Conservation (phyloP, 805 yeast species). For the Candida hispaniensis region DNA sequence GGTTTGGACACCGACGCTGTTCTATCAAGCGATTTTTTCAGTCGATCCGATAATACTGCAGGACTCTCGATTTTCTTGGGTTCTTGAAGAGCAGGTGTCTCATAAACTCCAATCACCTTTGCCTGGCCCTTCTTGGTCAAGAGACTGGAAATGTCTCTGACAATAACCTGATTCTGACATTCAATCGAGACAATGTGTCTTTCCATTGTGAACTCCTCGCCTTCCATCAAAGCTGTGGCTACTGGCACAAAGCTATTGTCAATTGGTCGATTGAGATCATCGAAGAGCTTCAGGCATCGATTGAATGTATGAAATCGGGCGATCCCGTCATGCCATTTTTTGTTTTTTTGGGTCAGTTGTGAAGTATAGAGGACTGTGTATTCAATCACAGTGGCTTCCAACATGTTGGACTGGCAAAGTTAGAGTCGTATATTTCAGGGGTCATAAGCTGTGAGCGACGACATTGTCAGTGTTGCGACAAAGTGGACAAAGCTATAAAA, state of each 20-base stretch:
- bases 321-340: slow-evolving; percentile 32
- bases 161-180: slow-evolving; percentile 11
- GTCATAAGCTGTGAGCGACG: no score
- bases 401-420: no score
- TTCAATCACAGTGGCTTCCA: slow-evolving; percentile 18
- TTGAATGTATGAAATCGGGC: slow-evolving; percentile 23
- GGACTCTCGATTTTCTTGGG: no score
- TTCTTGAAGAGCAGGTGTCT: no score
- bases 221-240: slow-evolving; percentile 18
- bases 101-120: background rate
- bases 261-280: slow-evolving; percentile 23
- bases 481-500: no score
- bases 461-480: no score
- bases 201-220: slow-evolving; percentile 23
- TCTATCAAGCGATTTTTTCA: no score
- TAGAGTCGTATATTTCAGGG: no score
- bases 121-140: background rate
- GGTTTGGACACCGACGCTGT: no score
- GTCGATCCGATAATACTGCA: no score
- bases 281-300: slow-evolving; percentile 24
- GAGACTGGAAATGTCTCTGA: slow-evolving; percentile 18
- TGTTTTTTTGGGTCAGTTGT: slow-evolving; percentile 29
- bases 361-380: slow-evolving; percentile 29
- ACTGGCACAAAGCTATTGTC: slow-evolving; percentile 19
- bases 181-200: slow-evolving; percentile 26